These are phyloP conservation scores for Madurella mycetomatis DNA, from an alignment of 2,329 filamentous ascomycete genomes.

Conservation along the genomic window DNA sequence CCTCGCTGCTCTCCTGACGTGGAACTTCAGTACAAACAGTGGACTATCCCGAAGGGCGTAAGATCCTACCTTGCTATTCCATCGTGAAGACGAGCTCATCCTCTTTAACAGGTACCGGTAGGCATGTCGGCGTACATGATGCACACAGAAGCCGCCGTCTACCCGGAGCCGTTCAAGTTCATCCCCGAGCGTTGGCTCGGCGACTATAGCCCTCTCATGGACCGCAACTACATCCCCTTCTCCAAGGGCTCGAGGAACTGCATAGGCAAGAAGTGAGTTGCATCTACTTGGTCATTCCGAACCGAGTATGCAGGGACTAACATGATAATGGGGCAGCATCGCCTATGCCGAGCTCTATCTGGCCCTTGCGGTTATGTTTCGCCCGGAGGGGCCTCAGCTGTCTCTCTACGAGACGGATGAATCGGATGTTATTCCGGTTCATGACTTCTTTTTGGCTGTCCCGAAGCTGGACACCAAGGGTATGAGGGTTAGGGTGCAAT, in stretches of 20 bases:
- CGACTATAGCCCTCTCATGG: background rate
- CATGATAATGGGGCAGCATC: background rate
- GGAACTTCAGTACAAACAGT: conserved; percentile 4
- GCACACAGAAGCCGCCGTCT: conserved; percentile 5
- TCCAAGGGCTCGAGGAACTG: conserved; percentile 5
- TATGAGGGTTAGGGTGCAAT: background rate
- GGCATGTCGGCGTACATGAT: conserved; percentile 6
- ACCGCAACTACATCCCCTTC: conserved; percentile 6
- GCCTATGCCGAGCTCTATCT: conserved; percentile 9
- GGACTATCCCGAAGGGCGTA: conserved; percentile 6
- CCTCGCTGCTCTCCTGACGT: conserved; percentile 1
- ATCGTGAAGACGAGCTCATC: background rate
- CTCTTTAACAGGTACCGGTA: background rate
- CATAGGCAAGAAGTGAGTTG: conserved; percentile 7
- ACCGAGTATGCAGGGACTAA: background rate
- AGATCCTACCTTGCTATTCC: background rate
- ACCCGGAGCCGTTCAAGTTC: background rate
- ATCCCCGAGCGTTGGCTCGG: conserved; percentile 3
- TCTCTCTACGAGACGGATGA: conserved; percentile 14
- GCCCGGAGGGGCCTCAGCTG: conserved; percentile 3
- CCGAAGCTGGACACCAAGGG: conserved; percentile 8
- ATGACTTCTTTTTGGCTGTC: conserved; percentile 2
- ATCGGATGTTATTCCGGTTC: conserved; percentile 12
- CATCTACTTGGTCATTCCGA: background rate
- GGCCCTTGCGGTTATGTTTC: conserved; percentile 8